phyloP scores from a whole-genome alignment of 352 stramenopile genomes.

The Phytophthora citricola region DNA sequence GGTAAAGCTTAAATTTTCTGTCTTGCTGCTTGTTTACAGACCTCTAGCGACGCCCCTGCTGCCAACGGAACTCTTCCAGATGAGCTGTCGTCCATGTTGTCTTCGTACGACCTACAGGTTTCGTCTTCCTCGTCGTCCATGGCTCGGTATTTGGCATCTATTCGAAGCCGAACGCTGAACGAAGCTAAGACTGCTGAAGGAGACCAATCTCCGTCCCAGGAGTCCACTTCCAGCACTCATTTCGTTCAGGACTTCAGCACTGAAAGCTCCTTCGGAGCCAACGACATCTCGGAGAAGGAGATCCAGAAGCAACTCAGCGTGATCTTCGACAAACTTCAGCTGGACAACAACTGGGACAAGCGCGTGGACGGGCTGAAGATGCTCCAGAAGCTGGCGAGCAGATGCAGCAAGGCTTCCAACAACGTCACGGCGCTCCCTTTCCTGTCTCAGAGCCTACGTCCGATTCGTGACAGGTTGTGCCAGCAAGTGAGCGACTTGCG shows the following conservation, averaged over 20 bases:
- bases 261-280: conserved; percentile 8
- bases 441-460: conserved; percentile 49
- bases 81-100: conserved; percentile 53
- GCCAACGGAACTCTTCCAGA: conserved; percentile 13
- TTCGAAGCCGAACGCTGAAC: conserved; percentile 52
- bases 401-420: conserved; percentile 49
- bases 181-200: conserved; percentile 38
- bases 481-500: conserved; percentile 80
- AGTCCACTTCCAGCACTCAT: conserved; percentile 46
- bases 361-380: conserved; percentile 74
- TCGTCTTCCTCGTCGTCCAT: conserved; percentile 61
- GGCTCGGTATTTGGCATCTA: conserved; percentile 56
- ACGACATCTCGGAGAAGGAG: conserved; percentile 58
- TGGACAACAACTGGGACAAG: conserved; percentile 81
- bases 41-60: background rate
- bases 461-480: conserved; percentile 68
- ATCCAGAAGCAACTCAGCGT: conserved; percentile 65
- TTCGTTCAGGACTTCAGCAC: conserved; percentile 27
- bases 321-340: conserved; percentile 62
- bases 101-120: conserved; percentile 51
- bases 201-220: conserved; percentile 52
- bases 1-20: background rate
- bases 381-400: conserved; percentile 61
- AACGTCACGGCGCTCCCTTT: conserved; percentile 31
- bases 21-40: conserved; percentile 3